A percentile compares a stretch with the other conserved stretches of the same genome.
Evolutionary conservation across 805 yeast genomes (phyloP).

Genomic region (Torulaspora quercuum): DNA sequence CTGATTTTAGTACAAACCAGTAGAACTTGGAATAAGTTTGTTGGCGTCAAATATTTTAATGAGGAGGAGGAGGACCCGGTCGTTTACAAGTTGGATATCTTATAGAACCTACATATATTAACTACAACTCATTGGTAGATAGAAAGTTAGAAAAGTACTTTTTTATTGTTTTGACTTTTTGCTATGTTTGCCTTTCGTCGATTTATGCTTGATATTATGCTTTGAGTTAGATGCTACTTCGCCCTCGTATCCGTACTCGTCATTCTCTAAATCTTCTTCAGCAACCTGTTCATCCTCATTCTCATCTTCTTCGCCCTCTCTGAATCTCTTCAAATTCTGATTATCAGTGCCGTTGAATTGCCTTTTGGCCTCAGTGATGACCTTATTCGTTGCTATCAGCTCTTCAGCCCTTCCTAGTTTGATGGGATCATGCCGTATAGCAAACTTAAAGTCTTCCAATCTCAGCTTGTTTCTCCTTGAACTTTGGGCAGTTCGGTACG

Average conservation of each 20-base stretch:
- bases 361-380: constrained; percentile 62
- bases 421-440: constrained; percentile 59
- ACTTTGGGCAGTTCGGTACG: constrained; percentile 48
- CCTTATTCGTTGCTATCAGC: constrained; percentile 54
- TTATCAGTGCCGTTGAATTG: constrained; percentile 63
- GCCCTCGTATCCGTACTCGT: constrained; percentile 12
- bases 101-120: constrained; percentile 12
- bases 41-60: constrained; percentile 49
- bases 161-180: constrained; percentile 4
- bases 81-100: constrained; percentile 23
- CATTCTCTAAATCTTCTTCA: constrained; percentile 21
- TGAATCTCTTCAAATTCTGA: constrained; percentile 34
- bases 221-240: constrained; percentile 4
- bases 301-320: constrained; percentile 31
- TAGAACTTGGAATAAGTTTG: constrained; percentile 67
- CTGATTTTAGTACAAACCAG: constrained; percentile 47
- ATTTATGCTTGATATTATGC: constrained; percentile 12
- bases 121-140: constrained; percentile 1
- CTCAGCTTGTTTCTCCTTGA: constrained; percentile 58
- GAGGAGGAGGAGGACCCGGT: constrained; percentile 26
- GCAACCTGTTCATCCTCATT: constrained; percentile 29
- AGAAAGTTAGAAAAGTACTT: neutral
- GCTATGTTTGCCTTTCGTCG: constrained; percentile 4
- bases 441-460: constrained; percentile 71
- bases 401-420: constrained; percentile 70